Evolutionary conservation across 2,329 filamentous ascomycete genomes (phyloP).

Genomic region (Penicillium sp.): DNA sequence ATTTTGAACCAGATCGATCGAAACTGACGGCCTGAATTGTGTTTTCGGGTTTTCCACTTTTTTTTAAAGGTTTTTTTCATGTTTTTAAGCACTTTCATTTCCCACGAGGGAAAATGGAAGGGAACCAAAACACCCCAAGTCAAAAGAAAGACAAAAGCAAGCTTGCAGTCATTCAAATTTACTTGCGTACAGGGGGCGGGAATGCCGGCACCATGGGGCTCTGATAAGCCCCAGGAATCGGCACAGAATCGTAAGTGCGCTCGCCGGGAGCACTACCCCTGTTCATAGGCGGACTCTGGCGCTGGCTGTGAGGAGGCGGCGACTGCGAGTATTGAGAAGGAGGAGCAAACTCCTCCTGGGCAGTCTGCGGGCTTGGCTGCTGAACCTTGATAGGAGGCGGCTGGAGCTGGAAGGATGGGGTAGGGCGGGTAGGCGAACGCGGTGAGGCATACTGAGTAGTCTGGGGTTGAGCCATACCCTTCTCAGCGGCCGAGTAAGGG

Average conservation of each 20-base stretch:
- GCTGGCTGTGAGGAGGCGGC: constrained; percentile 28
- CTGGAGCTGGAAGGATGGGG: constrained; percentile 77
- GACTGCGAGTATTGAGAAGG: constrained; percentile 29
- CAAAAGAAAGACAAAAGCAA: neutral
- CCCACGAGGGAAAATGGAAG: neutral
- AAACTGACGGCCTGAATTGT: neutral
- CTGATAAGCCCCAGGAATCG: constrained; percentile 82
- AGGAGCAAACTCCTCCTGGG: constrained; percentile 61
- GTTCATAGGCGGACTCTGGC: constrained; percentile 55
- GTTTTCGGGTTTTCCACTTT: constrained; percentile 5
- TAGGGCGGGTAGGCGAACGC: constrained; percentile 59
- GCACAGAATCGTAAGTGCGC: constrained; percentile 78
- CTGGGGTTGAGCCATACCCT: constrained; percentile 49
- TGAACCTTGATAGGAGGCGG: constrained; percentile 77
- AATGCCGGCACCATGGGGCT: constrained; percentile 49
- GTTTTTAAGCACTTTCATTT: constrained; percentile 1
- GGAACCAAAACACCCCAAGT: neutral
- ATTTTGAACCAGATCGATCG: constrained; percentile 7
- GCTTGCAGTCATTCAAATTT: constrained; percentile 6
- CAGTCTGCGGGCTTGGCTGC: constrained; percentile 69
- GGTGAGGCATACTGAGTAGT: constrained; percentile 59
- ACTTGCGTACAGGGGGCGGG: constrained; percentile 28
- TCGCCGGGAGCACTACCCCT: constrained; percentile 73
- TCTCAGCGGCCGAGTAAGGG: constrained; percentile 52
- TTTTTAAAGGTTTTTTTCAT: constrained; percentile 1